Evolutionary conservation across 148 eudicot species (phyloP).

Genomic region (Spergularia marina): DNA sequence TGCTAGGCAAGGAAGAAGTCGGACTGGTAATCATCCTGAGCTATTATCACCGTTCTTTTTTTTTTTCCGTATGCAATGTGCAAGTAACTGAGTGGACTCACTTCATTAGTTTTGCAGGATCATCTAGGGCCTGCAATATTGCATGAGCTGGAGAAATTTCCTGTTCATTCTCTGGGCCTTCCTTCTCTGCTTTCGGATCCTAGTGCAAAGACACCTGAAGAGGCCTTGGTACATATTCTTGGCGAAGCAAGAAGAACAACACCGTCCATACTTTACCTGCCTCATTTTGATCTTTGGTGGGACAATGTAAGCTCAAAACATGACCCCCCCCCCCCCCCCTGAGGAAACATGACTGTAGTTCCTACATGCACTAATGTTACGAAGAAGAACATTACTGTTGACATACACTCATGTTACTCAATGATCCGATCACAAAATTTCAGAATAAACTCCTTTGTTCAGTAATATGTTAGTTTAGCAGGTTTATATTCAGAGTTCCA

Average conservation of each 20-base stretch:
- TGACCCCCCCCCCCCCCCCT: not conserved
- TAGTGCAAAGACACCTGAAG: slow-evolving; percentile 98
- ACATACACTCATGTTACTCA: not conserved
- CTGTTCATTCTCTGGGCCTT: slow-evolving; percentile 96
- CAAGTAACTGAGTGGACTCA: slow-evolving; percentile 37
- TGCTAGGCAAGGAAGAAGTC: slow-evolving; percentile 72
- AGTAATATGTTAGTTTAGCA: not conserved
- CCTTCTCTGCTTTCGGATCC: slow-evolving; percentile 98
- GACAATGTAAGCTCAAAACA: slow-evolving; percentile 67
- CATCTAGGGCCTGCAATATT: slow-evolving; percentile 96
- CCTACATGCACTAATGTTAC: no score
- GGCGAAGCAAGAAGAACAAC: slow-evolving; percentile 97
- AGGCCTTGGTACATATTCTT: slow-evolving; percentile 94
- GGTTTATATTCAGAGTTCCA: not conserved
- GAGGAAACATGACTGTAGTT: no score
- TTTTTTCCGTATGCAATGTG: slow-evolving; percentile 14
- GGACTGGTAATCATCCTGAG: slow-evolving; percentile 72
- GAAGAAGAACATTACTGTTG: not conserved
- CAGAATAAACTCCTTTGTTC: not conserved
- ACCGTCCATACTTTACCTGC: slow-evolving; percentile 86
- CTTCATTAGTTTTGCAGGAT: slow-evolving; percentile 66
- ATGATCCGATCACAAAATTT: not conserved
- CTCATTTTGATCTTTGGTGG: slow-evolving; percentile 94
- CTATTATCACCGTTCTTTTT: not conserved
- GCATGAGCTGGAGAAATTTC: slow-evolving; percentile 97